These are phyloP conservation scores for Veloporphyrellus conicus DNA, from an alignment of 1,284 basidiomycete species.

Conservation along the genomic window DNA sequence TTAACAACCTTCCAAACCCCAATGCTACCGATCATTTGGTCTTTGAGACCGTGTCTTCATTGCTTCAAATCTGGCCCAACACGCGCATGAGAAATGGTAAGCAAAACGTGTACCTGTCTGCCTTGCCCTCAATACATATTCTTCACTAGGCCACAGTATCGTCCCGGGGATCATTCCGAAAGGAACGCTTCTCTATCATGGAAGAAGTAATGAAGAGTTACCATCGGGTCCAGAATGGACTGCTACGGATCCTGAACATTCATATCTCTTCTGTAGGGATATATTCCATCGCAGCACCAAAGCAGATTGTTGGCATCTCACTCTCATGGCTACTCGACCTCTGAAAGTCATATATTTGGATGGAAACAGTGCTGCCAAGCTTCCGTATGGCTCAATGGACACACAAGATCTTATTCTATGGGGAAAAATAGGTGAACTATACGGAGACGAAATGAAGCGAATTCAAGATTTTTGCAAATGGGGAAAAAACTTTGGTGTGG, in stretches of 20 bases:
- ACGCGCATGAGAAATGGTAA: slow-evolving; percentile 46
- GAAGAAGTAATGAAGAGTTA: slow-evolving; percentile 21
- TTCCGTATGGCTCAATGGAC: slow-evolving; percentile 38
- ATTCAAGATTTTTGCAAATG: slow-evolving; percentile 36
- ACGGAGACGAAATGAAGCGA: slow-evolving; percentile 25
- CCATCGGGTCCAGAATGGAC: slow-evolving; percentile 40
- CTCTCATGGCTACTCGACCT: slow-evolving; percentile 34
- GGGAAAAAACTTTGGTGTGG: slow-evolving; percentile 34
- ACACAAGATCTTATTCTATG: slow-evolving; percentile 42
- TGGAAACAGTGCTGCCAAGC: slow-evolving; percentile 39
- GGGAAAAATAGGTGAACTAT: slow-evolving; percentile 24
- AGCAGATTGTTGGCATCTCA: slow-evolving; percentile 38
- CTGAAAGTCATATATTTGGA: slow-evolving; percentile 45
- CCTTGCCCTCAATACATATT: not conserved
- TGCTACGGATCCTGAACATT: slow-evolving; percentile 44
- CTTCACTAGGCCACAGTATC: slow-evolving; percentile 38
- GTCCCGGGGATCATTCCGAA: slow-evolving; percentile 40
- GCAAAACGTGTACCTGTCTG: not conserved
- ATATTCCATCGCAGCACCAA: not conserved
- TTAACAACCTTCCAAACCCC: slow-evolving; percentile 13
- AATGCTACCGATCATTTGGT: slow-evolving; percentile 26
- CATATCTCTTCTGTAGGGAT: slow-evolving; percentile 34
- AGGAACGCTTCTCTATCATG: slow-evolving; percentile 44
- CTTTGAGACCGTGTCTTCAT: slow-evolving; percentile 28
- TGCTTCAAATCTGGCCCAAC: slow-evolving; percentile 50